Base-by-base conservation (phyloP, 805 yeast genomes). In the Henningerozyma blattae region DNA sequence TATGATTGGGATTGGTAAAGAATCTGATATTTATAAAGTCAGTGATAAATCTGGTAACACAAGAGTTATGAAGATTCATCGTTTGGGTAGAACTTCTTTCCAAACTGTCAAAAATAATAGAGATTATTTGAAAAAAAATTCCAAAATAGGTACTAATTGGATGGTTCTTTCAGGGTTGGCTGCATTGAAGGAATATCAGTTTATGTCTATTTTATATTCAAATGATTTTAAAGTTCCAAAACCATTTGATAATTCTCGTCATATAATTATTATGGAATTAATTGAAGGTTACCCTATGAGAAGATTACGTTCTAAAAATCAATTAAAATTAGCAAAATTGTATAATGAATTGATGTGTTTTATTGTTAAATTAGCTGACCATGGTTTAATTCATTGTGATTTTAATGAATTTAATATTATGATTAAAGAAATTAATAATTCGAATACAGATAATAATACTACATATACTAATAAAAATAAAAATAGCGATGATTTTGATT, bases 341-440 rank as follows among this genome's bases (percentile, higher is more conserved):
- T 91, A 91, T 54, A 75, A 85, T 19, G 79, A 84, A 35, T 64
- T 91, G 50, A 89, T 91, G 97, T 63, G 67, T 37, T 87, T 91
- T 50, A 77, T 82, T 15, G 93, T 87, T 12, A 70, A 75, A 40
- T 62, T 91, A 34, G 98, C 82, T 5, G 77, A 81, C 48, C 72
- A 78, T 45, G 99, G 99, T 1, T 66, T 91, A 36, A 86, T 91
- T 34, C 99, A 91, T 59, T 89, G 98, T 67, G 99, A 91, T 64
- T 91, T 77, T 63, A 91, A 91, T 57, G 99, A 91, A 61, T 91
- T 91, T 59, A 91, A 91, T 56, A 85, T 91, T 45, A 84, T 91
- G 71, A 66, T 81, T 27, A 80, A 80, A 41, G n/a, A n/a, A n/a
- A n/a, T n/a, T n/a, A n/a, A n/a, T n/a, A n/a, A n/a, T n/a, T n/a